phyloP scores from a whole-genome alignment of 805 yeast genomes.

The Blastobotrys robertii region DNA sequence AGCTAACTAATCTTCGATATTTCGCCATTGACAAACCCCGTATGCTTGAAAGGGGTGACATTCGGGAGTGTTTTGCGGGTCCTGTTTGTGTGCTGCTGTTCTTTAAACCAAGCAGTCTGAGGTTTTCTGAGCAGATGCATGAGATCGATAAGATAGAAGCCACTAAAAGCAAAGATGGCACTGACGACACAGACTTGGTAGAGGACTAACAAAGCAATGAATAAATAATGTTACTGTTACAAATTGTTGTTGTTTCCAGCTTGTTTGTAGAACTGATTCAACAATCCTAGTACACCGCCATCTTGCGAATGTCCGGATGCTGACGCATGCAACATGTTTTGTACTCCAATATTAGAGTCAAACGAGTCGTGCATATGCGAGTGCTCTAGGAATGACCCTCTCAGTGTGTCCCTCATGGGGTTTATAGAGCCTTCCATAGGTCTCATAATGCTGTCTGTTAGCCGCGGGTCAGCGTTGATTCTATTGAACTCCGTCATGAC shows the following conservation, averaged over 20 bases:
- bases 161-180: no score
- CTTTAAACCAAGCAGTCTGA: no score
- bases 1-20: no score
- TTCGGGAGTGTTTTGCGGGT: no score
- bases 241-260: constrained; percentile 31
- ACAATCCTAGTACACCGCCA: constrained; percentile 64
- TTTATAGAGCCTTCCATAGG: not conserved
- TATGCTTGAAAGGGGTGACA: no score
- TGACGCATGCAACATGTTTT: not conserved
- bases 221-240: no score
- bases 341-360: not conserved
- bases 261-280: constrained; percentile 67
- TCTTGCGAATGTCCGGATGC: constrained; percentile 14
- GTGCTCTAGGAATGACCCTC: not conserved
- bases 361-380: not conserved
- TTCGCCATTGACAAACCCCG: no score
- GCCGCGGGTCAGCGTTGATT: constrained; percentile 1
- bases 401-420: not conserved
- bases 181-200: no score
- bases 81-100: no score
- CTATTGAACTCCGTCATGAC: constrained; percentile 25
- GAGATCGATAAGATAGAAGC: no score
- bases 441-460: not conserved
- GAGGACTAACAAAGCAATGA: no score
- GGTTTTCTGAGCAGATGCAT: no score